phyloP scores from a whole-genome alignment of 1,139 yeast genomes.

The Petasospora rhodanensis region DNA sequence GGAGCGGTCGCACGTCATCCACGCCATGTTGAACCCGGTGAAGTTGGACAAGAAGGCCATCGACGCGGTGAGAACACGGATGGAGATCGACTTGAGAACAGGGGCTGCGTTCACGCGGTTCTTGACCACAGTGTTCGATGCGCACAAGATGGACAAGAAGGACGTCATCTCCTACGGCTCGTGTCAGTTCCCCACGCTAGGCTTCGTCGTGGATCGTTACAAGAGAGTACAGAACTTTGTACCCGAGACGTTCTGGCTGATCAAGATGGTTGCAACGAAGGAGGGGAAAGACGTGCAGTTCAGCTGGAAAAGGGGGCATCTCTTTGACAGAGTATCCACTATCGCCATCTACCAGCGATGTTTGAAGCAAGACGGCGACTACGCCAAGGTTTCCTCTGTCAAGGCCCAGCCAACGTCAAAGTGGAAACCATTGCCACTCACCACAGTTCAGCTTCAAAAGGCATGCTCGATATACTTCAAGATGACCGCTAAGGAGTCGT shows the following conservation, averaged over 20 bases:
- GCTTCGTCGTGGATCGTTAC: slow-evolving; percentile 94
- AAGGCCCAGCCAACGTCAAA: slow-evolving; percentile 64
- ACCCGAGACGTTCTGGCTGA: slow-evolving; percentile 78
- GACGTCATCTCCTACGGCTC: slow-evolving; percentile 73
- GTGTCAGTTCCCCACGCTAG: slow-evolving; percentile 95
- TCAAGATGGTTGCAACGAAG: slow-evolving; percentile 49
- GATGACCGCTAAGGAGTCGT: slow-evolving; percentile 75
- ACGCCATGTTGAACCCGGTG: slow-evolving; percentile 70
- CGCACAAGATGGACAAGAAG: slow-evolving; percentile 20
- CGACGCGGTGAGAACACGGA: slow-evolving; percentile 79
- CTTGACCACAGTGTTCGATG: slow-evolving; percentile 26
- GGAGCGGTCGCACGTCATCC: slow-evolving; percentile 65
- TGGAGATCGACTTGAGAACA: slow-evolving; percentile 82
- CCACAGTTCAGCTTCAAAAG: slow-evolving; percentile 93
- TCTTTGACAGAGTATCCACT: slow-evolving; percentile 71
- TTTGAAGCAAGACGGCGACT: slow-evolving; percentile 34
- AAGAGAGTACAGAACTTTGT: slow-evolving; percentile 66
- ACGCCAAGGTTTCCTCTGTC: slow-evolving; percentile 50
- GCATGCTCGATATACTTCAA: slow-evolving; percentile 73
- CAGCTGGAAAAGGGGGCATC: slow-evolving; percentile 63
- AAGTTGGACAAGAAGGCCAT: slow-evolving; percentile 65
- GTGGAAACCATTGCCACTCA: slow-evolving; percentile 82
- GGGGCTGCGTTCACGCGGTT: slow-evolving; percentile 89
- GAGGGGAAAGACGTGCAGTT: slow-evolving; percentile 33
- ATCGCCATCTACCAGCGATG: slow-evolving; percentile 64